Base-by-base conservation (phyloP, 2,329 filamentous ascomycete genomes). In the Apiospora aurea region DNA sequence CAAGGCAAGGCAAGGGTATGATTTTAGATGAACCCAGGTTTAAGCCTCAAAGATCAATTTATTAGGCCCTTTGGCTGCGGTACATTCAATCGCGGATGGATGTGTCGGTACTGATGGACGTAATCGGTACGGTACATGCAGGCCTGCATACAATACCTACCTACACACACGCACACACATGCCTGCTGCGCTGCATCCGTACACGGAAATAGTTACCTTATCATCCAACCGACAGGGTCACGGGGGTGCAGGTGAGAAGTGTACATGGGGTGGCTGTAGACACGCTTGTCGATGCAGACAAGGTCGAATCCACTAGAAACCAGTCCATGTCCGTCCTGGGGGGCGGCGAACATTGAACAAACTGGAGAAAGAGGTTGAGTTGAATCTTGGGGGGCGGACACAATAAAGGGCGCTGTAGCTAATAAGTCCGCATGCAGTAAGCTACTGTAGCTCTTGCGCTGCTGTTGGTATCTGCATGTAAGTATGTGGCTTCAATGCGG, bases 11-110 rank as follows among this genome's bases (percentile, higher is more conserved):
- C 57, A n/a, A 64, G 57, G 57, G 57, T 41, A 38, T 64, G 57
- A 38, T 64, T 69, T 57, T 69, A 69, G 68, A 69, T 69, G 68
- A 69, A 69, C 47, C 68, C 38, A 51, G 66, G 57, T 64, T 64
- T 64, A 68, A 68, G 66, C 66, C 66, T 68, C 66, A 68, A 64
- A 64, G 34, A 64, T 41, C 57, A 64, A 64, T 64, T 41, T 64
- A 41, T 14, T 41, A 41, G 18, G 18, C 29, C 26, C 21, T 34
- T 29, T 3, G 26, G 14, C 14, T 34, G 16, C 21, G 26, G 53
- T 61, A 61, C 53, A 61, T 8, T 61, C 29, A 61, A 61, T 61
- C 26, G 53, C n/a, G 49, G 49, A 26, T 51, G 49, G 13, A n/a
- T 13, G 34, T 38, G 34, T 38, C 34, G 3, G 49, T n/a, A 14